Evolutionary conservation across 805 yeast genomes (phyloP).

Genomic region (Candida xyloterini): DNA sequence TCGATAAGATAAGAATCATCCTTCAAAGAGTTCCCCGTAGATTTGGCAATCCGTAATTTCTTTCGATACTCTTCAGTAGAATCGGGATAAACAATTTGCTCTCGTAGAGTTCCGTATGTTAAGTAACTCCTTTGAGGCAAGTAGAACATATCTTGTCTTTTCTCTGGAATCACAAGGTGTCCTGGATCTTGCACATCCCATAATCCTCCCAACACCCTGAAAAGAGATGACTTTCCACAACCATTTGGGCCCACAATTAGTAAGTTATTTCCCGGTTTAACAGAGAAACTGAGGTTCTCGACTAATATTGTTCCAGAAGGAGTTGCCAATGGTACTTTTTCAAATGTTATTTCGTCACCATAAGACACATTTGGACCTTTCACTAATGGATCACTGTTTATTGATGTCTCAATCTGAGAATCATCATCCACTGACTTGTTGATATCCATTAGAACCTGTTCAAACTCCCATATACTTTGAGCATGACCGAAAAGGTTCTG

Average conservation of each 20-base stretch:
- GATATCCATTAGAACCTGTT: conserved; percentile 56
- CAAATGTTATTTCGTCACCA: conserved; percentile 66
- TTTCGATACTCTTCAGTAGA: conserved; percentile 52
- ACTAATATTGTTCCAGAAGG: conserved; percentile 79
- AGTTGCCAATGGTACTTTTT: conserved; percentile 75
- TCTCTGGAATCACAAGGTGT: conserved; percentile 58
- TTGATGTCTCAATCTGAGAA: conserved; percentile 10
- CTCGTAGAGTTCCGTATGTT: conserved; percentile 74
- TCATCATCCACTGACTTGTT: conserved; percentile 30
- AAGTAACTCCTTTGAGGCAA: conserved; percentile 91
- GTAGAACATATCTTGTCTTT: conserved; percentile 71
- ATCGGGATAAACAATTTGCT: conserved; percentile 88
- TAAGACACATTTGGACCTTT: conserved; percentile 36
- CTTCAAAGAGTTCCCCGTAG: conserved; percentile 31
- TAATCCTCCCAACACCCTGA: conserved; percentile 85
- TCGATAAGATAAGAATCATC: conserved; percentile 50
- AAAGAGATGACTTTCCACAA: conserved; percentile 90
- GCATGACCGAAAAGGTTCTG: conserved; percentile 85
- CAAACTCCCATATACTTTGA: conserved; percentile 66
- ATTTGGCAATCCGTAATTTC: conserved; percentile 34
- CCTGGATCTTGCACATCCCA: conserved; percentile 76
- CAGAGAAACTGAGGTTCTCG: conserved; percentile 61
- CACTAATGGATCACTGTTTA: conserved; percentile 26
- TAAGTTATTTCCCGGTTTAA: conserved; percentile 79
- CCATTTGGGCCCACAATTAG: conserved; percentile 95